Conservation (phyloP, 2,329 filamentous ascomycete genomes). For the Podosphaera leucotricha region DNA sequence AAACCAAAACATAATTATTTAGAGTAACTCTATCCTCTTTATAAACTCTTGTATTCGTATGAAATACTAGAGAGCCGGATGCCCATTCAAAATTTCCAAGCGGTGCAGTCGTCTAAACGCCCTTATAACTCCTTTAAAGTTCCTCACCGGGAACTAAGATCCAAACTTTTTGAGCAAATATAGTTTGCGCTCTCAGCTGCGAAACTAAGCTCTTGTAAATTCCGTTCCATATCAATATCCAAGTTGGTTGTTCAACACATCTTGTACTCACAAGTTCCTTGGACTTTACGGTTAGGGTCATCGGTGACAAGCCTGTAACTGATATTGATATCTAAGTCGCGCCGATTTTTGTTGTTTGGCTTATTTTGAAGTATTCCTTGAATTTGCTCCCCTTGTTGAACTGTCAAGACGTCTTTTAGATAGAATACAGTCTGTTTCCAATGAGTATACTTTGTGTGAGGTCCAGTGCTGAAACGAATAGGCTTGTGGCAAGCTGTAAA, state of each 20-base stretch:
- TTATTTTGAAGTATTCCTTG: constrained; percentile 52
- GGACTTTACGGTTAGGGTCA: constrained; percentile 43
- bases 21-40: too few relatives aligned
- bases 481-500: constrained; percentile 97
- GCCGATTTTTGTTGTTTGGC: constrained; percentile 82
- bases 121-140: not conserved
- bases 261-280: constrained; percentile 59
- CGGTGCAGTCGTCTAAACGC: constrained; percentile 2
- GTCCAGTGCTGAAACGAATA: constrained; percentile 86
- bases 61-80: not conserved
- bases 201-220: constrained; percentile 8
- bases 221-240: not conserved
- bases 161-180: constrained; percentile 3
- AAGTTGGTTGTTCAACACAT: constrained; percentile 29
- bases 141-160: not conserved
- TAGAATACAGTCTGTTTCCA: constrained; percentile 99
- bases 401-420: constrained; percentile 75
- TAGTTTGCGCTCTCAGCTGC: constrained; percentile 16
- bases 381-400: constrained; percentile 66
- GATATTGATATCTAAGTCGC: constrained; percentile 81
- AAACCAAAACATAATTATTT: too few relatives aligned
- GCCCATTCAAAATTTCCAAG: not conserved
- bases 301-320: constrained; percentile 58
- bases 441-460: constrained; percentile 97
- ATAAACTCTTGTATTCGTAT: too few relatives aligned